These are phyloP conservation scores for Grigorovia jiainica DNA, from an alignment of 805 yeast species.

Conservation along the genomic window DNA sequence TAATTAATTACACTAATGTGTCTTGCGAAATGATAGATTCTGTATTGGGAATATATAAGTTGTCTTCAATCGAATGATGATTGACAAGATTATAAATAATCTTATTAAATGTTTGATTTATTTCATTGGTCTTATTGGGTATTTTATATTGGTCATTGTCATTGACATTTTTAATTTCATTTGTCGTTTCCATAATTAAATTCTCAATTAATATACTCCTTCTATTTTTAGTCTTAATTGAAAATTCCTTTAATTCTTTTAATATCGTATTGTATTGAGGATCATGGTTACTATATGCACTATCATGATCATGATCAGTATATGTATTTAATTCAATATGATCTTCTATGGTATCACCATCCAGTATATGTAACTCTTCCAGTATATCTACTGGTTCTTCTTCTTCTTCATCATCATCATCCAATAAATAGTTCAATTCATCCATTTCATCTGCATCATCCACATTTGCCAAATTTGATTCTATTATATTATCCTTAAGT, in stretches of 20 bases:
- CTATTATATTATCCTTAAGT: too few relatives aligned
- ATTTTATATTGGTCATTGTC: too few relatives aligned
- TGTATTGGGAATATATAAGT: not conserved
- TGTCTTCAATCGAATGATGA: not conserved
- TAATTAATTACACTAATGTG: not conserved
- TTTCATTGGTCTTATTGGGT: not conserved
- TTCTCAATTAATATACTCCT: not conserved
- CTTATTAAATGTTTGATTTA: not conserved
- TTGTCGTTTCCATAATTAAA: too few relatives aligned
- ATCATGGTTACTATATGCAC: not conserved
- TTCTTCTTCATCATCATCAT: conserved; percentile 6
- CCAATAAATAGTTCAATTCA: conserved; percentile 19
- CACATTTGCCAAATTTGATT: not conserved
- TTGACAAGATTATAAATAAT: not conserved
- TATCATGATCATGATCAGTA: too few relatives aligned
- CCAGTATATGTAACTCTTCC: conserved; percentile 4
- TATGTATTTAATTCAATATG: not conserved
- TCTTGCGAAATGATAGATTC: conserved; percentile 4
- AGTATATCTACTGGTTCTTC: conserved; percentile 5
- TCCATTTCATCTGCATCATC: not conserved
- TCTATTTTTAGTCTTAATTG: too few relatives aligned
- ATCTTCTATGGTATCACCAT: not conserved
- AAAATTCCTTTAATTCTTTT: too few relatives aligned
- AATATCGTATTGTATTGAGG: too few relatives aligned
- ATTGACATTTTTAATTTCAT: too few relatives aligned